phyloP scores from a whole-genome alignment of 2,329 filamentous ascomycete genomes.

The Penicillium sp. region DNA sequence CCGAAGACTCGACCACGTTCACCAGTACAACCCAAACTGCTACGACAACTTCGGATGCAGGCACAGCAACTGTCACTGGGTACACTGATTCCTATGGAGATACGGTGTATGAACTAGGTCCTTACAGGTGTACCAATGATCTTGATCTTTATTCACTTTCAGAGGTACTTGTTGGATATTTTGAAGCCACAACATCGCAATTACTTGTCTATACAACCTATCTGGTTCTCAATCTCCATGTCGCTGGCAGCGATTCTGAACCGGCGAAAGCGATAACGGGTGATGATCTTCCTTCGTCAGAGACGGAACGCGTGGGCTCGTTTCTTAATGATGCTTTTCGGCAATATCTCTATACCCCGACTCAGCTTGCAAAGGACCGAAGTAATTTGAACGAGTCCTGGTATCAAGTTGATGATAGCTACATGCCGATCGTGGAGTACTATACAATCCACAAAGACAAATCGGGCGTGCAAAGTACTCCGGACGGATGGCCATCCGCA shows the following conservation, averaged over 20 bases:
- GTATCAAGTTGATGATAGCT: slow-evolving; percentile 51
- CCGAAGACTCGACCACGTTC: slow-evolving; percentile 18
- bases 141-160: slow-evolving; percentile 57
- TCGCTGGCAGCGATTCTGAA: slow-evolving; percentile 50
- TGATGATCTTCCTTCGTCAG: slow-evolving; percentile 49
- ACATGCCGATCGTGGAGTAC: slow-evolving; percentile 57
- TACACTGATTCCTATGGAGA: slow-evolving; percentile 30
- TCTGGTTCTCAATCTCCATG: slow-evolving; percentile 64
- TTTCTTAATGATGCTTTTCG: slow-evolving; percentile 54
- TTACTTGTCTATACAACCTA: slow-evolving; percentile 58
- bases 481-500: slow-evolving; percentile 67
- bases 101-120: slow-evolving; percentile 54
- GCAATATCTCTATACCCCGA: slow-evolving; percentile 59
- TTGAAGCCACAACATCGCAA: slow-evolving; percentile 57
- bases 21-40: slow-evolving; percentile 28
- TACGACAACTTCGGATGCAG: slow-evolving; percentile 27
- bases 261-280: slow-evolving; percentile 49
- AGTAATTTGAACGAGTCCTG: slow-evolving; percentile 62
- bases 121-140: slow-evolving; percentile 58
- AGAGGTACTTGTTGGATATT: slow-evolving; percentile 56
- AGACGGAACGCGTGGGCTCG: slow-evolving; percentile 50
- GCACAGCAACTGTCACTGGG: slow-evolving; percentile 30
- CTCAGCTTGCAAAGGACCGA: slow-evolving; percentile 55
- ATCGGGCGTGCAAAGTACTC: slow-evolving; percentile 50
- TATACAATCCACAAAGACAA: slow-evolving; percentile 49